Conservation (phyloP, 169 alveolate species). For the Eimeria maxima region DNA sequence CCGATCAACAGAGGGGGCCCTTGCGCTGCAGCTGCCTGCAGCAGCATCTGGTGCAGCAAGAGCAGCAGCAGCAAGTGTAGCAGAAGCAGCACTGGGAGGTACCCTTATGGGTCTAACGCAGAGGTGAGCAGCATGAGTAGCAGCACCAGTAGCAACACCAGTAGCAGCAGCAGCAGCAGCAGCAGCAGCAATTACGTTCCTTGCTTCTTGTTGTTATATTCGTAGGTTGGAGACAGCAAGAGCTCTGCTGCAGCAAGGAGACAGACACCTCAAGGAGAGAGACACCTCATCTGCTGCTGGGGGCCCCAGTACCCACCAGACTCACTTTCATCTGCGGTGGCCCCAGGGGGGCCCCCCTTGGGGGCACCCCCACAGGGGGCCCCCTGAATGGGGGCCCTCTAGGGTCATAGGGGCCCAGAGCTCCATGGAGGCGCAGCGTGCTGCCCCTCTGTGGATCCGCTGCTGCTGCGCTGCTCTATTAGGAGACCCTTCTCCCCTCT, state of each 20-base stretch:
- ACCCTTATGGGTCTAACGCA: neutral
- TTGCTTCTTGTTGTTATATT: neutral
- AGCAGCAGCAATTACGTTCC: neutral
- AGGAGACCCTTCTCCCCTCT: neutral
- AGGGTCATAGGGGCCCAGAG: neutral
- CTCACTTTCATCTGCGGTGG: neutral
- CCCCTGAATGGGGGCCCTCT: neutral
- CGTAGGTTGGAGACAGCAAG: neutral
- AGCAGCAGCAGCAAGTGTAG: slow-evolving; percentile 32
- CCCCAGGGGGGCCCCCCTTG: neutral
- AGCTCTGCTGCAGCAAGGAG: neutral
- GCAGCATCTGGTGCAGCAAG: neutral
- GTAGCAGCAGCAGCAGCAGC: neutral
- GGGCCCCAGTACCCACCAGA: neutral
- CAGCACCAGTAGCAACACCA: slow-evolving; percentile 15
- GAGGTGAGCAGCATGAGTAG: slow-evolving; percentile 20
- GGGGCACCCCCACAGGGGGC: neutral
- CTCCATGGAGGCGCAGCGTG: neutral
- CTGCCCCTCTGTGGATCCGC: neutral
- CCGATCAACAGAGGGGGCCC: slow-evolving; percentile 24
- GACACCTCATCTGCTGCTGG: neutral
- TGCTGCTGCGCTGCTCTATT: neutral
- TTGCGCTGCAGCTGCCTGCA: neutral
- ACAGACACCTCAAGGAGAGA: neutral
- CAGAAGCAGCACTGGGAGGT: slow-evolving; percentile 19